phyloP scores from a whole-genome alignment of 1,284 basidiomycete genomes.

The Cutaneotrichosporon cavernicola region DNA sequence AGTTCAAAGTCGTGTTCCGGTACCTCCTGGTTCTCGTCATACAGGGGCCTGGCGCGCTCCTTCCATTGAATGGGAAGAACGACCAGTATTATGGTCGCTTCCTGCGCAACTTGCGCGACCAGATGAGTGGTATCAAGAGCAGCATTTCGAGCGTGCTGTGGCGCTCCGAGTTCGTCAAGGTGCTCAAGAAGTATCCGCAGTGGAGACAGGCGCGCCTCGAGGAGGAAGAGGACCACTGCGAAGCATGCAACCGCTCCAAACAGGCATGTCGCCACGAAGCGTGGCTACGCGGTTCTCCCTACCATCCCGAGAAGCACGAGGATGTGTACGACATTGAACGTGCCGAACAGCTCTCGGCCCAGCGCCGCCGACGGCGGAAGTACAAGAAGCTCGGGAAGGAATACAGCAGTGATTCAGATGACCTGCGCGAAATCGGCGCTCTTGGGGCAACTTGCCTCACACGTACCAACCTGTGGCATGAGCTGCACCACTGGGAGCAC shows the following conservation, averaged over 20 bases:
- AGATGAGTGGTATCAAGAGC: slow-evolving; percentile 4
- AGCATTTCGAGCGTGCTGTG: slow-evolving; percentile 56
- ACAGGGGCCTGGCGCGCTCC: slow-evolving; percentile 35
- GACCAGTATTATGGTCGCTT: slow-evolving; percentile 33
- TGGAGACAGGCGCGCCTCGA: slow-evolving; percentile 1
- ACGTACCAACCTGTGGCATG: slow-evolving; percentile 14
- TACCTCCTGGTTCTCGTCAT: slow-evolving; percentile 77
- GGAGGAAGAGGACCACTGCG: slow-evolving; percentile 11
- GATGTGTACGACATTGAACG: not conserved
- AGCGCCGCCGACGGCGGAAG: too few species aligned
- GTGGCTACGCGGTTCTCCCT: slow-evolving; percentile 8
- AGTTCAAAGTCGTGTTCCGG: slow-evolving; percentile 68
- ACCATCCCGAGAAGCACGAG: slow-evolving; percentile 13
- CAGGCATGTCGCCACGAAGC: slow-evolving; percentile 5
- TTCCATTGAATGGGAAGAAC: slow-evolving; percentile 31
- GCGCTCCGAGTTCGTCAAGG: slow-evolving; percentile 65
- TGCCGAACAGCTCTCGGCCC: too few species aligned
- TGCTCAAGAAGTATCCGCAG: slow-evolving; percentile 64
- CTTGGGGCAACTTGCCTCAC: slow-evolving; percentile 11
- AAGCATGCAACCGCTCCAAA: slow-evolving; percentile 17
- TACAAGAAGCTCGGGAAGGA: not conserved
- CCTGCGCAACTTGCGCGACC: slow-evolving; percentile 1
- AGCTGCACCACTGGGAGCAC: slow-evolving; percentile 52
- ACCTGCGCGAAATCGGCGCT: slow-evolving; percentile 7
- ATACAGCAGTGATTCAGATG: not conserved